Evolutionary conservation across 1,284 basidiomycete genomes (phyloP).

Genomic region (Clitocybe nebularis): DNA sequence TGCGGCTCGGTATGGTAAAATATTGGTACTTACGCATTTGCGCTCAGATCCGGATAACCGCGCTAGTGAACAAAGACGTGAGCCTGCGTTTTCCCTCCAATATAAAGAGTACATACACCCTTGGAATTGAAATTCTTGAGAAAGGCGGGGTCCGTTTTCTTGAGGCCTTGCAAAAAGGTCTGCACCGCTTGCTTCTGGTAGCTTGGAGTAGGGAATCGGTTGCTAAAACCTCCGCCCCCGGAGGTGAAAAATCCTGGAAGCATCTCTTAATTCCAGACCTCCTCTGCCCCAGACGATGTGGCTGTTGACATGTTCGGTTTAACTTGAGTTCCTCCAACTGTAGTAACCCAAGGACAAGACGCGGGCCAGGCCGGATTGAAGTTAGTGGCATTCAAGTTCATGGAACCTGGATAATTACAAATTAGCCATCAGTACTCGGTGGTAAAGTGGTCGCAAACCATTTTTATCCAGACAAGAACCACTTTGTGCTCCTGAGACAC

Average conservation of each 20-base stretch:
- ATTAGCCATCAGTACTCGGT: constrained; percentile 1
- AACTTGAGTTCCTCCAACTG: constrained; percentile 52
- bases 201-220: constrained; percentile 34
- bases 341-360: constrained; percentile 49
- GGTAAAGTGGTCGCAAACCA: constrained; percentile 24
- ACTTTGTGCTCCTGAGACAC: constrained; percentile 36
- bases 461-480: constrained; percentile 38
- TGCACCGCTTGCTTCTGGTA: constrained; percentile 32
- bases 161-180: constrained; percentile 20
- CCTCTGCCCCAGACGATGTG: constrained; percentile 33
- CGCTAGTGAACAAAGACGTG: constrained; percentile 27
- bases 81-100: constrained; percentile 11
- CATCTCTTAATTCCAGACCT: constrained; percentile 34
- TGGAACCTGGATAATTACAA: constrained; percentile 33
- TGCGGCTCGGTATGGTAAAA: constrained; percentile 7
- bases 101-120: constrained; percentile 19
- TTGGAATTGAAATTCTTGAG: constrained; percentile 24
- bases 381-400: constrained; percentile 16
- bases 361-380: constrained; percentile 31
- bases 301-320: constrained; percentile 32
- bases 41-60: constrained; percentile 45
- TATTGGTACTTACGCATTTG: constrained; percentile 31
- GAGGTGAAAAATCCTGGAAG: constrained; percentile 32
- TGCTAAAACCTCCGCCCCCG: constrained; percentile 47
- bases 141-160: constrained; percentile 18